These are phyloP conservation scores for Tolypocladium cylindrosporum DNA, from an alignment of 2,329 filamentous ascomycete species.

Conservation along the genomic window DNA sequence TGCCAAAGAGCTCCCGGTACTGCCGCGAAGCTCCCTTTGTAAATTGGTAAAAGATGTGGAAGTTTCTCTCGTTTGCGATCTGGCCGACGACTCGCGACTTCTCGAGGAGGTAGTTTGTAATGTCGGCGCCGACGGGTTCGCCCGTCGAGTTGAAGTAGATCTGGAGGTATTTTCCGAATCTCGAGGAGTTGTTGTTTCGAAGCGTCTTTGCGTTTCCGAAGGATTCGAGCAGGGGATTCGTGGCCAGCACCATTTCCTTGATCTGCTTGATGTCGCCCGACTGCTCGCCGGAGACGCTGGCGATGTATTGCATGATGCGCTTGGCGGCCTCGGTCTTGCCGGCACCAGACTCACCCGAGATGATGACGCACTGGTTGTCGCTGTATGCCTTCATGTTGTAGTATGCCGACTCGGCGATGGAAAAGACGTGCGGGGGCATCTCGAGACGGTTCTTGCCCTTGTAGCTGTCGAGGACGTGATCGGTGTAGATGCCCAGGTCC, in stretches of 20 bases:
- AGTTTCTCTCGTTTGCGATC: conserved; percentile 91
- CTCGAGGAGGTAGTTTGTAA: conserved; percentile 95
- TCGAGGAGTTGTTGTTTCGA: conserved; percentile 96
- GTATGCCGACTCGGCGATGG: conserved; percentile 90
- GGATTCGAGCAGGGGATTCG: conserved; percentile 91
- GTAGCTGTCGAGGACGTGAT: conserved; percentile 86
- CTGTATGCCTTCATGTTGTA: conserved; percentile 99
- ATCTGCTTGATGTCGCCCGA: conserved; percentile 88
- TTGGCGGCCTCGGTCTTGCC: conserved; percentile 98
- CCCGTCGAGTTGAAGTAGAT: conserved; percentile 89
- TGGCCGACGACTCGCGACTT: conserved; percentile 93
- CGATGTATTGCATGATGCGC: conserved; percentile 99
- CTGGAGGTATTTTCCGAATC: conserved; percentile 97
- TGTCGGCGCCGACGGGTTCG: conserved; percentile 91
- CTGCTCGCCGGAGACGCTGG: conserved; percentile 80
- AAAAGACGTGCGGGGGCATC: conserved; percentile 91
- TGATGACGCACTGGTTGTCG: conserved; percentile 98
- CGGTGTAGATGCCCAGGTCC: conserved; percentile 96
- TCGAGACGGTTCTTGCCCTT: conserved; percentile 95
- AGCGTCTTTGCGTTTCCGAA: conserved; percentile 98
- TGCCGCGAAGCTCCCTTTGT: conserved; percentile 85
- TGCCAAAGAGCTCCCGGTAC: conserved; percentile 78
- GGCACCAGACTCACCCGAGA: conserved; percentile 94
- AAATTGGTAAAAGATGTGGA: conserved; percentile 99
- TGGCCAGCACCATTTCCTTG: conserved; percentile 98